Base-by-base conservation (phyloP, 23 red algal species). In the Cyanidiococcus yangmingshanensis region DNA sequence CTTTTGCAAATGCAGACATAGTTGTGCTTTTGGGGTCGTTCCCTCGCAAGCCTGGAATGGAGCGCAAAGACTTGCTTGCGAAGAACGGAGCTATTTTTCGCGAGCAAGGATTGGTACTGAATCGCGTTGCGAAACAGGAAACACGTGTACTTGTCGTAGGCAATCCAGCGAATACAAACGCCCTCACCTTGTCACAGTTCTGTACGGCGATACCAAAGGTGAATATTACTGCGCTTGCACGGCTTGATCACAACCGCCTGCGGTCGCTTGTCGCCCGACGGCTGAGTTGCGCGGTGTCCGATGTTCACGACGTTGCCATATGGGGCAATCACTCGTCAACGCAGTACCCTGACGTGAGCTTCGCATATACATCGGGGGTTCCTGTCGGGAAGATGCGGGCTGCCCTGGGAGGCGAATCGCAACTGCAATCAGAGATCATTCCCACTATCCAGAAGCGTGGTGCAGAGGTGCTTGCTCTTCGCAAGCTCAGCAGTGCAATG, bases 111-210 rank as follows among this genome's bases (percentile, higher is more conserved):
- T 74, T 58, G 17, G 85, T 80, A 2, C 67, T 98, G 3, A 79
- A 91, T n/a, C 37, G 41, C 7, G 88, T 87, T 15, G 94, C 94
- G 12, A 37, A 24, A 32, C 40, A 40, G 7, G 79, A 91, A 38
- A 79, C 86, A 2, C 87, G 87, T 32, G 84, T 98, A 24, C 41
- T 98, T 37, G 89, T 98, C 1, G 94, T 98, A 1, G 94, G 94
- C 21, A 98, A 98, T 59, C 94, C 94, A 32, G 85, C 94, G 24
- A 98, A 98, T 79, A 98, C 94, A 34, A 98, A 98, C 45, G 94
- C 94, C 15, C 59, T 86, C 38, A 85, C 91, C 24, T 68, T 98
- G 38, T 82, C 81, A 58, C 77, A 82, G 50, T 88, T 86, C 45
- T 88, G 87, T 25, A 35, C 63, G 63, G 37, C 54, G 41, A 85